Evolutionary conservation across 495 filamentous ascomycete genomes (phyloP).

Genomic region (Paragyromitra xinjiangensis): DNA sequence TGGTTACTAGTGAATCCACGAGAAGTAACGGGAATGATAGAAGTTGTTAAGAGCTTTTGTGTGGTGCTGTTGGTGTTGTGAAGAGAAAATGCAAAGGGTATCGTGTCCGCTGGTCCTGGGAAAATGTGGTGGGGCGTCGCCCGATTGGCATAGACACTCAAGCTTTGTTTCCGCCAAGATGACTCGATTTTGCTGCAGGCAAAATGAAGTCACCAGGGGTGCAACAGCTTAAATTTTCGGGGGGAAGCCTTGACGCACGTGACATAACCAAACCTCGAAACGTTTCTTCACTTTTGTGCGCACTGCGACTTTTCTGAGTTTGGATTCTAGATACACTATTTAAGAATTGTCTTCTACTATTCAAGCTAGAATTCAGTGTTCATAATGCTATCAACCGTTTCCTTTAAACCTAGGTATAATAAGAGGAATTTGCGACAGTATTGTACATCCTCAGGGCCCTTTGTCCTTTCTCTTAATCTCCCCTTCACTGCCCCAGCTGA

Average conservation of each 20-base stretch:
- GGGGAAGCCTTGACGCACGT: conserved; percentile 20
- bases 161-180: conserved; percentile 50
- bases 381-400: conserved; percentile 23
- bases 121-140: conserved; percentile 53
- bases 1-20: background rate
- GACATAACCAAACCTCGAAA: conserved; percentile 6
- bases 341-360: background rate
- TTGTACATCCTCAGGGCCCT: background rate
- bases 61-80: conserved; percentile 11
- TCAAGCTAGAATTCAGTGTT: background rate
- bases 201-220: conserved; percentile 44
- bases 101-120: conserved; percentile 46
- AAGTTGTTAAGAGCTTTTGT: conserved; percentile 11
- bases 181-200: conserved; percentile 26
- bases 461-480: background rate
- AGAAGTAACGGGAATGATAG: conserved; percentile 4
- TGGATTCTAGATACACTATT: background rate
- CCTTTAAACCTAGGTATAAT: conserved; percentile 13
- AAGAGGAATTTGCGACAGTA: background rate
- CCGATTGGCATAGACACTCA: conserved; percentile 44
- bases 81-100: conserved; percentile 33
- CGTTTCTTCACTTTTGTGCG: background rate
- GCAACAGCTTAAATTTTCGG: conserved; percentile 19
- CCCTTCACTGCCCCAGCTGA: background rate
- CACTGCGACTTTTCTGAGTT: background rate